Base-by-base conservation (phyloP, 306 rosid genomes). In the Rosa multiflora region DNA sequence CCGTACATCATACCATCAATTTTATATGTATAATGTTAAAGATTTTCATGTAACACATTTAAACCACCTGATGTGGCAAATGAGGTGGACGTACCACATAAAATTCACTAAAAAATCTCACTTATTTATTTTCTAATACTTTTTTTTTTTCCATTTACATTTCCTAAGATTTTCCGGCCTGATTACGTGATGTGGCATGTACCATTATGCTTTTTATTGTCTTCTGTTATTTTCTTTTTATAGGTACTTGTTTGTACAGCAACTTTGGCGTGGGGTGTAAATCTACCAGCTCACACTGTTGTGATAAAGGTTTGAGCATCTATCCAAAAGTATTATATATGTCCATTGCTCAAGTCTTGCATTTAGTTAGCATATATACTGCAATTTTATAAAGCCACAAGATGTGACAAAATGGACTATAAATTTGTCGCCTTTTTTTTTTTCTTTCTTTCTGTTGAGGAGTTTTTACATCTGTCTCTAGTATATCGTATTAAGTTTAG, bases 201-300 rank as follows among this genome's bases (percentile, higher is more conserved):
- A 37, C 21, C 21, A 14, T 64, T 35, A 3, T 64, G 17, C 76
- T 73, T 72, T 23, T 48, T 76, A 18, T 70, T 80, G 72, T 72
- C 32, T 76, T 47, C n/a, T 67, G 68, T 80, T 32, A 49, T 83
- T 72, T 69, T 64, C 80, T 84, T 58, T 32, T 68, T 82, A 76
- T 70, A 94, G 98, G 98, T 92, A 56, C 99, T 94, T 82, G 99
- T 94, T 79, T 94, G 97, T 84, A 94, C 99, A 20, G 99, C 97
- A 84, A 94, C 97, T 58, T 80, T 94, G 91, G 99, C 99, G 70
- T 94, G 99, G 99, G 99, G 99, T 73, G 99, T 94, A 80, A 94
- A 94, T 85, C 91, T 94, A 63, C 97, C 99, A 35, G 99, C 99
- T 82, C 99, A 94, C 87, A 94, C 99, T 15, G 99, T 94, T 85